Conservation (phyloP, 2,329 filamentous ascomycete species). For the Aspergillus fijiensis region DNA sequence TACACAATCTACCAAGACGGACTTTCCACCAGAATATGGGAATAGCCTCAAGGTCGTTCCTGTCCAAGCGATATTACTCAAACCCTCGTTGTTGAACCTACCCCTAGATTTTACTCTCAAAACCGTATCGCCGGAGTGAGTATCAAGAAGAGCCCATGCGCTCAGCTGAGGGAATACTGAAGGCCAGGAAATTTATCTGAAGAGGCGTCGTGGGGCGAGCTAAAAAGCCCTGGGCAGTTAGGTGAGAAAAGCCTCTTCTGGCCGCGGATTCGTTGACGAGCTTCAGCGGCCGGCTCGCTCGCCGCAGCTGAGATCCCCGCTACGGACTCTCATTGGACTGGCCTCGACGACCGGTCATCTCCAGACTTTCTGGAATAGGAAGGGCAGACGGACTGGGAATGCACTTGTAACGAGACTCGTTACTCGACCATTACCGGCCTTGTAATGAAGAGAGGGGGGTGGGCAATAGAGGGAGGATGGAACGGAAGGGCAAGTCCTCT, state of each 20-base stretch:
- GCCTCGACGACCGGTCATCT: constrained; percentile 31
- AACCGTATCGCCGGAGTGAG: background rate
- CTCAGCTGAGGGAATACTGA: constrained; percentile 34
- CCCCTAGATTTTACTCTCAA: background rate
- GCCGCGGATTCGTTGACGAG: constrained; percentile 31
- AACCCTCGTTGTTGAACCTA: background rate
- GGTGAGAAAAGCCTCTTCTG: constrained; percentile 23
- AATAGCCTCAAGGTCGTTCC: background rate
- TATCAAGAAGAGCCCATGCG: constrained; percentile 8
- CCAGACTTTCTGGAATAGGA: constrained; percentile 33
- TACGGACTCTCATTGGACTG: constrained; percentile 42
- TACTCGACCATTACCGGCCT: constrained; percentile 12
- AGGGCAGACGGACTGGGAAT: constrained; percentile 21
- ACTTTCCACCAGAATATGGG: background rate
- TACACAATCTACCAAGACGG: background rate
- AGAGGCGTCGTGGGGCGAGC: constrained; percentile 29
- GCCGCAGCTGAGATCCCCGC: constrained; percentile 37
- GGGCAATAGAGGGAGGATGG: background rate
- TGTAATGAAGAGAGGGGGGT: background rate
- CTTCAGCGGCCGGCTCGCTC: constrained; percentile 29
- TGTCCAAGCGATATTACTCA: background rate
- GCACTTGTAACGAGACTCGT: constrained; percentile 20
- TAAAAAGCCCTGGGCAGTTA: constrained; percentile 24
- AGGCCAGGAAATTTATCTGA: constrained; percentile 22
- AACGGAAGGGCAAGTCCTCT: constrained; percentile 9